Evolutionary conservation across 148 eudicot species (phyloP).

Genomic region (Selenicereus undatus): DNA sequence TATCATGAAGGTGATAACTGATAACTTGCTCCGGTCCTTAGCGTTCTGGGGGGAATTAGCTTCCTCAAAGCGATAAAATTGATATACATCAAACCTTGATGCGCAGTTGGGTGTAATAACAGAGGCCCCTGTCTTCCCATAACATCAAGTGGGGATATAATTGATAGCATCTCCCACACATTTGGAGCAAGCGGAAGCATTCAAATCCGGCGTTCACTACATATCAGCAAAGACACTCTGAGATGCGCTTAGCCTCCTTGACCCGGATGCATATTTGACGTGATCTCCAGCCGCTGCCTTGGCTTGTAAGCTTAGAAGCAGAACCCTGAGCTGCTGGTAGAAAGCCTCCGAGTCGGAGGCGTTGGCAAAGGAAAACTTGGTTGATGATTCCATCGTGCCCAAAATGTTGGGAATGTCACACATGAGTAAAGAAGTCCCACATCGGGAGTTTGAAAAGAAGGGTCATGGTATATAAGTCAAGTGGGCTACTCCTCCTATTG

Average conservation of each 20-base stretch:
- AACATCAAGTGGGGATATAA: background rate
- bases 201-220: conserved; percentile 35
- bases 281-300: background rate
- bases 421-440: too few relatives aligned
- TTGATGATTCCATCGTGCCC: background rate
- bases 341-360: background rate
- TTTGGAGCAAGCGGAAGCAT: background rate
- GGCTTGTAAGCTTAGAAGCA: background rate
- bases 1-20: too few relatives aligned
- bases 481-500: too few relatives aligned
- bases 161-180: conserved; percentile 15
- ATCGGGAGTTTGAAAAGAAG: too few relatives aligned
- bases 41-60: background rate
- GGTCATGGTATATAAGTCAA: too few relatives aligned
- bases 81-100: background rate
- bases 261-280: background rate
- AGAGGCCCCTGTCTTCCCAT: background rate
- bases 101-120: background rate
- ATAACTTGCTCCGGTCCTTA: background rate
- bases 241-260: background rate
- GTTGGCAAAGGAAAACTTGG: background rate
- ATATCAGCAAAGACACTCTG: conserved; percentile 19
- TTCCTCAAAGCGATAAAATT: background rate
- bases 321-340: background rate
- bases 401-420: too few relatives aligned